phyloP scores from a whole-genome alignment of 2,329 filamentous ascomycete species.

The Rhinocladiella similis region DNA sequence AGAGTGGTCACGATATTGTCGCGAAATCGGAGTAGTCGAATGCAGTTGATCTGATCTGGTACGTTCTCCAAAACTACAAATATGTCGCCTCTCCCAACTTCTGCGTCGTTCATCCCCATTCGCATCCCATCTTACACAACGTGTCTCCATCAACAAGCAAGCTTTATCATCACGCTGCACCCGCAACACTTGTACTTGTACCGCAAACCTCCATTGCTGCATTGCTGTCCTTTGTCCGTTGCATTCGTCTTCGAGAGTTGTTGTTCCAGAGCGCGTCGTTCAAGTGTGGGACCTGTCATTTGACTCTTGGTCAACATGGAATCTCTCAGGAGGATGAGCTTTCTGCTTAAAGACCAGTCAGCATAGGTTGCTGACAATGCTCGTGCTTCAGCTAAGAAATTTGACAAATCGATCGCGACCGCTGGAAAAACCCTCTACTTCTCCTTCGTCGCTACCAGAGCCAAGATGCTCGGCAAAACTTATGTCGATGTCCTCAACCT shows the following conservation, averaged over 20 bases:
- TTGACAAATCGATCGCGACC: slow-evolving; percentile 13
- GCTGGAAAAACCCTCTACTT: slow-evolving; percentile 18
- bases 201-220: neutral
- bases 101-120: no score
- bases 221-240: neutral
- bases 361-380: slow-evolving; percentile 5
- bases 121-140: neutral
- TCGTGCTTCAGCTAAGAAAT: slow-evolving; percentile 8
- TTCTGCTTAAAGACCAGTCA: neutral
- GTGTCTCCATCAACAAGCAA: neutral
- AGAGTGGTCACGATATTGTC: no score
- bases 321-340: slow-evolving; percentile 7
- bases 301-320: neutral
- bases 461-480: slow-evolving; percentile 23
- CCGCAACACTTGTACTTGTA: neutral
- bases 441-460: slow-evolving; percentile 19
- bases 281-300: neutral
- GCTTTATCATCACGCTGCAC: no score
- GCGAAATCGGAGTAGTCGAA: no score
- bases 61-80: no score
- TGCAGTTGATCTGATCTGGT: no score
- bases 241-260: neutral
- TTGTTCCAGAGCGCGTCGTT: neutral
- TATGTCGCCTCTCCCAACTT: no score
- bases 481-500: slow-evolving; percentile 25